These are phyloP conservation scores for Adansonia rubrostipa DNA, from an alignment of 441 rosid genomes.

Conservation along the genomic window DNA sequence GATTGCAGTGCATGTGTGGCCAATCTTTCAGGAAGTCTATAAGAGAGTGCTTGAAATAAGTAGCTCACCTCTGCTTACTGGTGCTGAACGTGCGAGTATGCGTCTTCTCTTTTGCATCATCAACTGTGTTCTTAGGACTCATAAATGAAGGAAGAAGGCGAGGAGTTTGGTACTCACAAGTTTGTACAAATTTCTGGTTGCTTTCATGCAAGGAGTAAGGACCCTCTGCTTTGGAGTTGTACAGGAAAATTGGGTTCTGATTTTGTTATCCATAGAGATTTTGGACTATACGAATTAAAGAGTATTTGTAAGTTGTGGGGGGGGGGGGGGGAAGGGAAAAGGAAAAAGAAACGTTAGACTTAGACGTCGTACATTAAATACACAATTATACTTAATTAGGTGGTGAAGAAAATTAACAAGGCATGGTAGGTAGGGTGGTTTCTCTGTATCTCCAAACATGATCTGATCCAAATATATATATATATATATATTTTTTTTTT, in stretches of 20 bases:
- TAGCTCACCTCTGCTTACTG: slow-evolving; percentile 39
- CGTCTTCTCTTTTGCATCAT: slow-evolving; percentile 64
- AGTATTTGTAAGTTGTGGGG: background rate
- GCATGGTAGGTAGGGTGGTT: too few relatives aligned
- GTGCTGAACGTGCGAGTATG: slow-evolving; percentile 48
- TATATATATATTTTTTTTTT: too few relatives aligned
- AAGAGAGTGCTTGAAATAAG: slow-evolving; percentile 55
- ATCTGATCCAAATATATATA: too few relatives aligned
- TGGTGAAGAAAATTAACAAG: background rate
- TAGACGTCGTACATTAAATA: background rate
- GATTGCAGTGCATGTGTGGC: slow-evolving; percentile 51
- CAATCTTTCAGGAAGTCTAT: slow-evolving; percentile 67
- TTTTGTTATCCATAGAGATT: slow-evolving; percentile 19
- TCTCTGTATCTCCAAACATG: too few relatives aligned
- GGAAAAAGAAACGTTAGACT: background rate
- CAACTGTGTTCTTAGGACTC: slow-evolving; percentile 60
- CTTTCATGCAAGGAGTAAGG: slow-evolving; percentile 15
- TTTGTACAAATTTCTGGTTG: slow-evolving; percentile 25
- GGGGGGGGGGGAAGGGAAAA: background rate
- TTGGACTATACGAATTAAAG: background rate
- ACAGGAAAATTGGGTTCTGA: slow-evolving; percentile 11
- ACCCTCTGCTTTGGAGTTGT: slow-evolving; percentile 7
- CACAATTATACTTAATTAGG: background rate
- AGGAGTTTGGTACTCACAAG: background rate
- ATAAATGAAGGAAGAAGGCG: slow-evolving; percentile 41